Conservation (phyloP, 495 filamentous ascomycete species). For the Daldinia vernicosa region DNA sequence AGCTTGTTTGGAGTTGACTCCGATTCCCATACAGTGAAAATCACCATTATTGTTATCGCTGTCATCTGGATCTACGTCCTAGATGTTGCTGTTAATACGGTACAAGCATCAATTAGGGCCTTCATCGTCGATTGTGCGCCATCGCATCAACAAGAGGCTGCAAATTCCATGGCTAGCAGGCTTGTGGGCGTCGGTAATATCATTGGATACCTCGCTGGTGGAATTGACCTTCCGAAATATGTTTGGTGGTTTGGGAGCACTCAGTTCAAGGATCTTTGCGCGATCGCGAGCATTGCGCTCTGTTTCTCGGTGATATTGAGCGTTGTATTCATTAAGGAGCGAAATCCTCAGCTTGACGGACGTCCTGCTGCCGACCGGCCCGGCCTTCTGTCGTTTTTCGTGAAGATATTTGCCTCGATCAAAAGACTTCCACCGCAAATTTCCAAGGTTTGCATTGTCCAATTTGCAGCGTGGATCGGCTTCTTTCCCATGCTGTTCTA, state of each 20-base stretch:
- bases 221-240: conserved; percentile 73
- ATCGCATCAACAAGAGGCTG: conserved; percentile 84
- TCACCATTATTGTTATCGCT: conserved; percentile 71
- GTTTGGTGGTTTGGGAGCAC: conserved; percentile 81
- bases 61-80: conserved; percentile 86
- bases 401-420: conserved; percentile 77
- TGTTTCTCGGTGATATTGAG: conserved; percentile 71
- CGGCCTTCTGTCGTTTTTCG: conserved; percentile 82
- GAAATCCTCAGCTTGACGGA: conserved; percentile 78
- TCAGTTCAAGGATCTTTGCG: conserved; percentile 90
- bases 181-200: conserved; percentile 87
- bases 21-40: conserved; percentile 67
- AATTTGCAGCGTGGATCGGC: conserved; percentile 90
- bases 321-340: conserved; percentile 71
- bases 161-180: conserved; percentile 88
- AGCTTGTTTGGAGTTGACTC: conserved; percentile 74
- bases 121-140: conserved; percentile 93
- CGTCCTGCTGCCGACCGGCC: conserved; percentile 63
- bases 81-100: conserved; percentile 94
- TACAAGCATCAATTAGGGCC: conserved; percentile 87
- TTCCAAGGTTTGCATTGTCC: conserved; percentile 81
- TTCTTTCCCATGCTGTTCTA: conserved; percentile 98
- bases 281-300: conserved; percentile 77
- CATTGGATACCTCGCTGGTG: conserved; percentile 82
- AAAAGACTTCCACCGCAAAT: conserved; percentile 80